Evolutionary conservation across 768 basidiomycete species (phyloP).

Genomic region (Tricholoma sp.): DNA sequence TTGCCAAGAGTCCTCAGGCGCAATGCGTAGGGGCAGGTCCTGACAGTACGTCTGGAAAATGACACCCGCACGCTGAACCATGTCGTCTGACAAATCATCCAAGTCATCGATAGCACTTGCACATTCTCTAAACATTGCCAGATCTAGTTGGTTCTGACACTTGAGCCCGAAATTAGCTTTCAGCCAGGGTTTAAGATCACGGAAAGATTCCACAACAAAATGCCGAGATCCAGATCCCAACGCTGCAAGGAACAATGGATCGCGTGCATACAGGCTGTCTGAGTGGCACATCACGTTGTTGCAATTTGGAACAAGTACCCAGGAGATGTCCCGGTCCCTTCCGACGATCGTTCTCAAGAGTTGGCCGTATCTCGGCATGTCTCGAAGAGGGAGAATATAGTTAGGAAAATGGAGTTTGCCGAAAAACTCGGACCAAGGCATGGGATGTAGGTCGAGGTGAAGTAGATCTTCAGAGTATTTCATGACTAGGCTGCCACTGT

Average conservation of each 20-base stretch:
- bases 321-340: background rate
- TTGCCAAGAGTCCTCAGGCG: slow-evolving; percentile 19
- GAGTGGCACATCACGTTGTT: slow-evolving; percentile 19
- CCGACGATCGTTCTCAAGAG: slow-evolving; percentile 1
- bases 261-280: slow-evolving; percentile 28
- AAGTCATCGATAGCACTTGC: slow-evolving; percentile 25
- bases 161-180: slow-evolving; percentile 25
- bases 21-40: slow-evolving; percentile 26
- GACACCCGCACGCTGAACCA: slow-evolving; percentile 20
- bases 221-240: slow-evolving; percentile 25
- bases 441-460: background rate
- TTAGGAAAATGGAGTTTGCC: slow-evolving; percentile 4
- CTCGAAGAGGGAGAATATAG: background rate
- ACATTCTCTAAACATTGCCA: slow-evolving; percentile 32
- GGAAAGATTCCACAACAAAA: slow-evolving; percentile 28
- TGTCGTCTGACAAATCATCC: slow-evolving; percentile 10
- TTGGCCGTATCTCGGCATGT: background rate
- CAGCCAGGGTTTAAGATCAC: slow-evolving; percentile 24
- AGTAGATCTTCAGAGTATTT: background rate
- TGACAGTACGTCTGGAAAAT: slow-evolving; percentile 32
- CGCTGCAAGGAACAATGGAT: slow-evolving; percentile 30
- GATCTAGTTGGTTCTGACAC: slow-evolving; percentile 20
- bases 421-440: background rate
- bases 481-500: background rate
- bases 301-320: slow-evolving; percentile 30